Evolutionary conservation across 2,329 filamentous ascomycete genomes (phyloP), one percentile per base, ranked within the genome.

Genomic region (Thelonectria discophora): DNA sequence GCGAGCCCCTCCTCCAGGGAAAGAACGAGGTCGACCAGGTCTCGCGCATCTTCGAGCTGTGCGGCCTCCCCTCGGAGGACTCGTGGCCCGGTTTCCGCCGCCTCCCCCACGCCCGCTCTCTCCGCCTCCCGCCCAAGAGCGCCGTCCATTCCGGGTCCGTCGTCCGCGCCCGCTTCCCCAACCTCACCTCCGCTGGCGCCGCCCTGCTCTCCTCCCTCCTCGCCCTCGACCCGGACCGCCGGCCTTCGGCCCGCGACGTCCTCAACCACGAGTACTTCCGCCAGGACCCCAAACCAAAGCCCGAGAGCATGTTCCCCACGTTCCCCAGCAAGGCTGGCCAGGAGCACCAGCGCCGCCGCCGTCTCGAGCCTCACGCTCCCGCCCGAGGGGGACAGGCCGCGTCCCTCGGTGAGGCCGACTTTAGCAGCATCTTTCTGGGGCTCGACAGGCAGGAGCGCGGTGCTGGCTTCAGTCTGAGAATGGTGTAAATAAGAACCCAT

Each of bases 321-420:
- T 99, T 98, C 75, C 95, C 95, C 0, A 95, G 91, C 70, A 97
- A 97, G 77, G 95, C 95, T 0, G 93, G 93, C 1, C 91, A 95
- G 81, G 95, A 99, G 12, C 5, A 24, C 21, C 37, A 40, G 81
- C 90, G 89, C 73, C 82, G 93, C 69, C 82, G 92, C 65, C 82
- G 86, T 39, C 82, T 86, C 62, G 87, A 88, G 62, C 95, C 95
- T 1, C 89, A 93, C 75, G 95, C 95, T 7, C 95, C 95, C 0
- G 86, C 86, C 40, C 83, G 94, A 32, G 94, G 93, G 0, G 94
- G 93, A 0, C 88, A 90, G 59, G 87, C 86, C 2, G 81, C 84
- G 1, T 80, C 82, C 5, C 68, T 88, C 3, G 82, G 83, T 0
- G 79, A 81, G 2, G 80, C 85, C 11, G 90, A 93, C 75, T 88